phyloP scores from a whole-genome alignment of 192 early-diverging fungal species.

The Mortierella claussenii region DNA sequence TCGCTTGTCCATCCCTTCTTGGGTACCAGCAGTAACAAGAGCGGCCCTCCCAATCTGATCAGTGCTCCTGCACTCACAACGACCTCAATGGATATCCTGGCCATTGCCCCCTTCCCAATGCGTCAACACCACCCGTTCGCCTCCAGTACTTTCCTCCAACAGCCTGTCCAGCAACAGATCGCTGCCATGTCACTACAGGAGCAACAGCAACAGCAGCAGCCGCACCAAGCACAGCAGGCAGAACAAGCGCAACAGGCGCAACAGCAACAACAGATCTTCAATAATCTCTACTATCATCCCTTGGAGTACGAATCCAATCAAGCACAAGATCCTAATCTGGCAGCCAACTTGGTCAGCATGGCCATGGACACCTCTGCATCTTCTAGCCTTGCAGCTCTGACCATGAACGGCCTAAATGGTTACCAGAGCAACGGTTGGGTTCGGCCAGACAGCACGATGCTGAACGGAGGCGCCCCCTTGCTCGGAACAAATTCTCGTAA shows the following conservation, averaged over 20 bases:
- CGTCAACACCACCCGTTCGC: slow-evolving; percentile 17
- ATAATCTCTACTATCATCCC: slow-evolving; percentile 12
- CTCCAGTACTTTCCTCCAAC: slow-evolving; percentile 15
- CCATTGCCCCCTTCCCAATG: slow-evolving; percentile 28
- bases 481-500: slow-evolving; percentile 8
- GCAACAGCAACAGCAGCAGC: slow-evolving; percentile 31
- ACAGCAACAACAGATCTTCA: slow-evolving; percentile 14
- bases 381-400: background rate
- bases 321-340: background rate
- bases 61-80: slow-evolving; percentile 18
- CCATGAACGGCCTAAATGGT: background rate
- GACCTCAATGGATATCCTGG: slow-evolving; percentile 44
- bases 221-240: slow-evolving; percentile 15
- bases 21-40: slow-evolving; percentile 5
- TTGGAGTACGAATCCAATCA: slow-evolving; percentile 10
- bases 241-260: slow-evolving; percentile 7
- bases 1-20: slow-evolving; percentile 14
- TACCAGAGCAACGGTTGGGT: slow-evolving; percentile 13
- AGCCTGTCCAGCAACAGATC: slow-evolving; percentile 14
- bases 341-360: background rate
- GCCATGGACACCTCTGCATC: background rate
- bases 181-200: slow-evolving; percentile 18
- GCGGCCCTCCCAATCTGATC: slow-evolving; percentile 13
- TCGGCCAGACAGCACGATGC: background rate
- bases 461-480: slow-evolving; percentile 1